Base-by-base conservation (phyloP, 257 asterid species). In the Solanum lignicaule region DNA sequence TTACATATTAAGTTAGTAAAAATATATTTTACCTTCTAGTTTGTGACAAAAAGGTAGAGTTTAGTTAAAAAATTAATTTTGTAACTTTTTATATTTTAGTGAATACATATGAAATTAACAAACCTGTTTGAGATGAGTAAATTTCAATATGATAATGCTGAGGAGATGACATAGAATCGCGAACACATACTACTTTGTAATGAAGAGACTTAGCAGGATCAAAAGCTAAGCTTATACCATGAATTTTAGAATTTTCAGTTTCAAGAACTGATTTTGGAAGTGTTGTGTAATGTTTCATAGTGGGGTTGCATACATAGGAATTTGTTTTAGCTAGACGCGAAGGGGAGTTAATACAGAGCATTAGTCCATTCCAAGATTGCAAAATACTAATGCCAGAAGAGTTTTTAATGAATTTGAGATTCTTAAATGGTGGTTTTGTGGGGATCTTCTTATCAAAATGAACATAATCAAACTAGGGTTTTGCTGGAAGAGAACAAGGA, bases 41-140 rank as follows among this genome's bases (percentile, higher is more conserved):
- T 14, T 48, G 58, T 16, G 1, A 55, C 4, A 18, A 18, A 55
- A 55, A 55, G 62, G 23, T 18, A 55, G 68, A 58, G 68, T 58
- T 21, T 58, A 21, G 12, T 58, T 58, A 20, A 43, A 12, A 43
- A 46, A 46, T 13, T 1, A 13, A 46, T 20, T 60, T 60, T 8
- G 65, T 2, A 6, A 18, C 65, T 39, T 55, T 55, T 16, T 18
- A 18, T 55, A 55, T 21, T 55, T 55, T 18, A 55, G 65, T 18
- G 65, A 18, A 7, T n/a, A 60, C 9, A 20, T 60, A 60, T 60
- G 69, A 9, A 60, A 21, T 60, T 21, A 5, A 60, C 69, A 60
- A 60, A 62, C 92, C 86, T 8, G 55, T 60, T 4, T 91, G 89
- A 5, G 93, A 90, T 10, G 90, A 90, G 83, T 90, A 91, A 33